Base-by-base conservation (phyloP, 768 basidiomycete genomes). In the Macrolepiota albuminosa region DNA sequence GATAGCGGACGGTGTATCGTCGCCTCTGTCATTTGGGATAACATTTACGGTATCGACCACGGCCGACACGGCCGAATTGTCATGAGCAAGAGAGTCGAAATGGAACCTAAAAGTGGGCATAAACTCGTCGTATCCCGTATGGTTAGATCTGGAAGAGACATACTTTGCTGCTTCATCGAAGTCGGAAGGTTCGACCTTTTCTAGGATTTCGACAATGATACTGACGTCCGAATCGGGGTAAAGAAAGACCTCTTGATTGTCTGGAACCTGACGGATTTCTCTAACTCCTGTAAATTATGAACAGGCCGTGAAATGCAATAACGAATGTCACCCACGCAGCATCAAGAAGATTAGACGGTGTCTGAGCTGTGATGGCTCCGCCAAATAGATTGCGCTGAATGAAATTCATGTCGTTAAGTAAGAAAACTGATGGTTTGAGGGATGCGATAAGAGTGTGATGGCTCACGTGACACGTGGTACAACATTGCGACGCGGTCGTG, bases 191-290 rank as follows among this genome's bases (percentile, higher is more conserved):
- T 85, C 78, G 29, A 96, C 93, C 59, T 85, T 78, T 70, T 93
- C 72, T 13, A 98, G 75, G 26, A 97, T 83, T 69, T 99, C 97
- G 31, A 97, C 73, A 53, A 98, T 82, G 62, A 95, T 81, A 68
- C 89, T 93, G 64, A 86, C 76, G 52, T 80, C 79, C 6, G 86
- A 89, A 51, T 84, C 72, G 6, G 83, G 82, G 57, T 86, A 87
- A 58, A 97, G 70, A 73, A 93, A 89, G 45, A 97, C 96, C 69
- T 98, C 97, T 72, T 99, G 96, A 4, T 85, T 93, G 70, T 98
- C 90, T 14, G 97, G 95, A 13, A 99, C 79, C 73, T 98, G 91
- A 56, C 96, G 92, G 13, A 80, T 50, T 63, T 78, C 72, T 31
- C 82, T 84, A 60, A 31, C 34, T 56, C 62, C 46, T 37, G 39